These are phyloP conservation scores for Alternaria consortialis DNA, from an alignment of 2,329 filamentous ascomycete species.

Conservation along the genomic window DNA sequence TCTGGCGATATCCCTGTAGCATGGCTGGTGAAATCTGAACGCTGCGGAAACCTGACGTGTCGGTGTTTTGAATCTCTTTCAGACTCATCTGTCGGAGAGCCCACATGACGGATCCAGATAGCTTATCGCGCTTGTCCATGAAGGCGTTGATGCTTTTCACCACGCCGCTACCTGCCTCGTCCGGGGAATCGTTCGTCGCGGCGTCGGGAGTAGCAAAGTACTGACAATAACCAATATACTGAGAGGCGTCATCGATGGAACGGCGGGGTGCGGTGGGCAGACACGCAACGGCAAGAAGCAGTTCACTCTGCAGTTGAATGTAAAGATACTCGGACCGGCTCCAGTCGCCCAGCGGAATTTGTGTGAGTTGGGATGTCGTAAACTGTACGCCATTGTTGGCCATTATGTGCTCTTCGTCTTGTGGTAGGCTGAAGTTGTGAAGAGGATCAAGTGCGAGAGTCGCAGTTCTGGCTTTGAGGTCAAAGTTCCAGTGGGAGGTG, in stretches of 20 bases:
- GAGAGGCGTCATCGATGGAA: neutral
- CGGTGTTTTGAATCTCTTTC: too few species aligned
- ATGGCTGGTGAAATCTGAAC: neutral
- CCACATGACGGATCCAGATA: neutral
- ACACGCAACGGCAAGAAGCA: neutral
- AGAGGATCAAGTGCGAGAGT: neutral
- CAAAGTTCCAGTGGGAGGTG: neutral
- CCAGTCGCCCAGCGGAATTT: neutral
- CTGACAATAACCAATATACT: neutral
- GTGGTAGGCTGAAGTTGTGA: neutral
- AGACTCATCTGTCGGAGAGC: neutral
- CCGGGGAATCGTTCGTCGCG: accelerated
- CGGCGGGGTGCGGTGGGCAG: neutral
- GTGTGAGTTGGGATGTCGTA: neutral
- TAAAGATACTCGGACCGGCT: neutral
- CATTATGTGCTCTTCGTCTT: neutral
- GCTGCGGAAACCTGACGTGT: neutral
- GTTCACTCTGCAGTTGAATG: neutral
- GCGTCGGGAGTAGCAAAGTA: neutral
- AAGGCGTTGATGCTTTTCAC: neutral
- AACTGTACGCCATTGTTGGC: neutral
- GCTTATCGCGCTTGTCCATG: neutral
- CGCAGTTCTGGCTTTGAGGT: neutral
- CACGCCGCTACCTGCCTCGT: neutral
- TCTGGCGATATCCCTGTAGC: neutral